A percentile compares a stretch with the other conserved stretches of the same genome.
Conservation (phyloP, 345 rosid genomes). For the Citrus sp. region DNA sequence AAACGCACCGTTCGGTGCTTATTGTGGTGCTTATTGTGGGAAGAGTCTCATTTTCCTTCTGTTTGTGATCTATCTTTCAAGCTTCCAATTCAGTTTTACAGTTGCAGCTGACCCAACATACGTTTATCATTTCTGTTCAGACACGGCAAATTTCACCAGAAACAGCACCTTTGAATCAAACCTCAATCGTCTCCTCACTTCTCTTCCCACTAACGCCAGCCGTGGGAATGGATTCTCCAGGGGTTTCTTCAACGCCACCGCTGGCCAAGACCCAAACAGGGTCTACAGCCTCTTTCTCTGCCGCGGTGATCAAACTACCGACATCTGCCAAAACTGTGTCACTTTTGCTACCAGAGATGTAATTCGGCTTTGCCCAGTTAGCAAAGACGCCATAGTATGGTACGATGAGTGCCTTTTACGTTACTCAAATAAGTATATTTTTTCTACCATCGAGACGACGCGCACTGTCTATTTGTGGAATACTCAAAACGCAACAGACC, state of each 20-base stretch:
- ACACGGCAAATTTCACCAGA: neutral
- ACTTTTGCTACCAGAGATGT: slow-evolving; percentile 16
- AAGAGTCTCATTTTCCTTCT: too few relatives aligned
- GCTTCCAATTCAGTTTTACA: neutral
- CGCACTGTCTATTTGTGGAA: slow-evolving; percentile 1
- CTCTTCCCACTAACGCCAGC: slow-evolving; percentile 29
- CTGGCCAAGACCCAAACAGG: slow-evolving; percentile 18
- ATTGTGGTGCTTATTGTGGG: too few relatives aligned
- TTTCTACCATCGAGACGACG: neutral
- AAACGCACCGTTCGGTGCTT: too few relatives aligned
- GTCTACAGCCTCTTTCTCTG: slow-evolving; percentile 35
- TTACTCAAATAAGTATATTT: slow-evolving; percentile 30
- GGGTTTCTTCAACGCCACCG: slow-evolving; percentile 29
- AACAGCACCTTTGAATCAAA: slow-evolving; percentile 41
- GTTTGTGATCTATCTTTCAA: neutral
- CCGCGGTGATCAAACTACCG: neutral
- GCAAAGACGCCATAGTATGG: slow-evolving; percentile 31
- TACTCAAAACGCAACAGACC: slow-evolving; percentile 27
- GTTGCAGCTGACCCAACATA: neutral
- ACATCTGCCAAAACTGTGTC: slow-evolving; percentile 24
- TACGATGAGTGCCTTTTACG: slow-evolving; percentile 42
- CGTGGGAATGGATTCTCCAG: slow-evolving; percentile 24
- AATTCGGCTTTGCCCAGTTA: slow-evolving; percentile 23
- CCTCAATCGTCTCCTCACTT: slow-evolving; percentile 34
- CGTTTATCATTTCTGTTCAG: neutral